These are phyloP conservation scores for Thymus quinquecostatus DNA, from an alignment of 257 asterid species.

Conservation along the genomic window DNA sequence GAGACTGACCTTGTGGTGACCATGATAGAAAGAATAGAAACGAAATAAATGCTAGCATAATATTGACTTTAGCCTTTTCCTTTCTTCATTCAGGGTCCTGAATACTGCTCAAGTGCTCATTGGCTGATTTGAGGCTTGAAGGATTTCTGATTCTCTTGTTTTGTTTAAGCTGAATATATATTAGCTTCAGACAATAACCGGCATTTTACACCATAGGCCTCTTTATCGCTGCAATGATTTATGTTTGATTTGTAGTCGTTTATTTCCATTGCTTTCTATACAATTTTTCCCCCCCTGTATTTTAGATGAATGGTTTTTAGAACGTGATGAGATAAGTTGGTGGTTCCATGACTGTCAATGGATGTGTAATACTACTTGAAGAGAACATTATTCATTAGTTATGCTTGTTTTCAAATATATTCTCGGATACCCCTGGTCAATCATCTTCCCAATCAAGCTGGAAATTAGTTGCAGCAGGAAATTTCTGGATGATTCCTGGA, in stretches of 20 bases:
- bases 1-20: slow-evolving; percentile 14
- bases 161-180: slow-evolving; percentile 26
- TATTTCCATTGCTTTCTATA: slow-evolving; percentile 28
- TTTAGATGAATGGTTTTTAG: slow-evolving; percentile 57
- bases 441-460: slow-evolving; percentile 2
- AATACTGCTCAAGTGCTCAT: slow-evolving; percentile 45
- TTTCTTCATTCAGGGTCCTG: slow-evolving; percentile 56
- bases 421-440: slow-evolving; percentile 12
- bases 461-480: not conserved
- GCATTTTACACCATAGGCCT: slow-evolving; percentile 21
- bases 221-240: slow-evolving; percentile 23
- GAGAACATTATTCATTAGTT: slow-evolving; percentile 21
- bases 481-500: not conserved
- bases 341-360: slow-evolving; percentile 51
- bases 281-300: slow-evolving; percentile 35
- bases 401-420: slow-evolving; percentile 20
- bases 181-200: slow-evolving; percentile 22
- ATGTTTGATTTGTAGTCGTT: slow-evolving; percentile 23
- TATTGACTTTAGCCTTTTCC: slow-evolving; percentile 42
- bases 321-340: slow-evolving; percentile 47
- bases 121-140: slow-evolving; percentile 49
- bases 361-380: slow-evolving; percentile 31
- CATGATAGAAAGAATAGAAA: slow-evolving; percentile 9
- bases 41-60: slow-evolving; percentile 30
- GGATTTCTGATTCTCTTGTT: slow-evolving; percentile 40